Evolutionary conservation across 305 asterid genomes (phyloP).

Genomic region (Fraxinus velutina): DNA sequence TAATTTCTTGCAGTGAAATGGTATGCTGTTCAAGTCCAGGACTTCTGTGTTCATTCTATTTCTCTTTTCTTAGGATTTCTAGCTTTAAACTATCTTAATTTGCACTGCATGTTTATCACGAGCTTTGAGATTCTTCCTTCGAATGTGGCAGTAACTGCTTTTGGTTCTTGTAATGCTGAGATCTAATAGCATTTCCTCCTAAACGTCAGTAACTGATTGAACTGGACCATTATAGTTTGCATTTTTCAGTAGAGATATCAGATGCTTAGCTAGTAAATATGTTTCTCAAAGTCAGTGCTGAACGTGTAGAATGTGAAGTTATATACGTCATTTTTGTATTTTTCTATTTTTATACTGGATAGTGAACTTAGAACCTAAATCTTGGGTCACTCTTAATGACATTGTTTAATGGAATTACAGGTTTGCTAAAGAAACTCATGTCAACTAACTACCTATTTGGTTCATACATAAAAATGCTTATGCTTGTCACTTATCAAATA

Average conservation of each 20-base stretch:
- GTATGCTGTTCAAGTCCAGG: not conserved
- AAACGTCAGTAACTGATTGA: not conserved
- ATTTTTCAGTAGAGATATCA: not conserved
- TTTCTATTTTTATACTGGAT: not conserved
- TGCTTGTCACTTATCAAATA: not conserved
- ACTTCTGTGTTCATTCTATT: not conserved
- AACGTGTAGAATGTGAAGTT: not conserved
- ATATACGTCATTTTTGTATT: not conserved
- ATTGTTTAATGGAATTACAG: slow-evolving; percentile 15
- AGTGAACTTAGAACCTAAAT: not conserved
- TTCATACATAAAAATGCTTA: not conserved
- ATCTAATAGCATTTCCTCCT: slow-evolving; percentile 1
- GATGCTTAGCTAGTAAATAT: not conserved
- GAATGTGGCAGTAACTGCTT: slow-evolving; percentile 5
- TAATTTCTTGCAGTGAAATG: not conserved
- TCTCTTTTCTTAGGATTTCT: not conserved
- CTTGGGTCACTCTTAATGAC: not conserved
- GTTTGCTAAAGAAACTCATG: not conserved
- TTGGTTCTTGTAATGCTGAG: not conserved
- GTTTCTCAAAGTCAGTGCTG: not conserved
- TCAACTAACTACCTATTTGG: not conserved
- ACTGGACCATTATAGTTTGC: slow-evolving; percentile 8
- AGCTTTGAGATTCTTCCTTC: not conserved
- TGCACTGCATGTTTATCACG: not conserved
- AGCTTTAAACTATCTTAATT: not conserved